Evolutionary conservation across 306 rosid species (phyloP).

Genomic region (Dalbergia oliveri): DNA sequence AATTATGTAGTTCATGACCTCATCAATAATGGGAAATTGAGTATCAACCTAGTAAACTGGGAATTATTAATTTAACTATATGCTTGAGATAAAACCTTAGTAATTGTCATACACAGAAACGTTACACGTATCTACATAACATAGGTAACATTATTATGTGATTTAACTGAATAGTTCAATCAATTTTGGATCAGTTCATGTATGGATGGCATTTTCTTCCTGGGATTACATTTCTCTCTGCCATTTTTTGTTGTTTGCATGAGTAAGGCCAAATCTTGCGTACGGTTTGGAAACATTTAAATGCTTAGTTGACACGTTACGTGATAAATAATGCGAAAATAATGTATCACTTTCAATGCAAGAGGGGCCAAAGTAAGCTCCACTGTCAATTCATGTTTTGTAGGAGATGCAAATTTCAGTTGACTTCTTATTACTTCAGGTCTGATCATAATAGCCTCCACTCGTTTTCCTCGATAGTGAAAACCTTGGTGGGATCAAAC

Average conservation of each 20-base stretch:
- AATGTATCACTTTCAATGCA: not conserved
- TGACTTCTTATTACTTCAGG: not conserved
- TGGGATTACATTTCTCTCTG: not conserved
- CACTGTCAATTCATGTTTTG: not conserved
- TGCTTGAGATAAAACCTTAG: not conserved
- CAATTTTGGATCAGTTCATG: not conserved
- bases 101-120: slow-evolving; percentile 25
- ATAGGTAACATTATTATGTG: not conserved
- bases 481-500: not conserved
- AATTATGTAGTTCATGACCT: slow-evolving; percentile 30
- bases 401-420: not conserved
- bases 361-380: not conserved
- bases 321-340: not conserved
- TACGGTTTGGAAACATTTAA: not conserved
- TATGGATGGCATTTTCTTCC: slow-evolving; percentile 10
- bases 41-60: not conserved
- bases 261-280: slow-evolving; percentile 21
- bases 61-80: not conserved
- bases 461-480: not conserved
- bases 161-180: slow-evolving; percentile 27
- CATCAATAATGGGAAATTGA: slow-evolving; percentile 19
- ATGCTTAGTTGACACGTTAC: slow-evolving; percentile 15
- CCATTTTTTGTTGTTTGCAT: slow-evolving; percentile 24
- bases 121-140: slow-evolving; percentile 10
- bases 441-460: not conserved